Conservation (phyloP, 73 alveolate species). For the Urostyla sp. region DNA sequence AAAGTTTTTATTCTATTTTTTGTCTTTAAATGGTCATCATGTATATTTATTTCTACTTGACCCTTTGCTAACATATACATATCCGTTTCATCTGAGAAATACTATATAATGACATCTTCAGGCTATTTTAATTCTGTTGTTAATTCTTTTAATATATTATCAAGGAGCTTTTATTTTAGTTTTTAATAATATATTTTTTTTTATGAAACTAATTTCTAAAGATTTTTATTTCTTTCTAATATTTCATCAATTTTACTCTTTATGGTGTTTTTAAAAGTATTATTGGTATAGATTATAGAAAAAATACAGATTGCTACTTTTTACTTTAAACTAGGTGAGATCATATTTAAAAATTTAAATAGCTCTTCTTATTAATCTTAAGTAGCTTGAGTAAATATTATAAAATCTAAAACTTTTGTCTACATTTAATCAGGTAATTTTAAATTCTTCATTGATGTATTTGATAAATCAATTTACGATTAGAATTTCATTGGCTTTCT, state of each 20-base stretch:
- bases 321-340: conserved; percentile 55
- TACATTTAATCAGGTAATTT: conserved; percentile 32
- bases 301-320: conserved; percentile 57
- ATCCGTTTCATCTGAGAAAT: conserved; percentile 18
- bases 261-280: conserved; percentile 2
- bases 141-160: too few species aligned
- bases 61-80: conserved; percentile 71
- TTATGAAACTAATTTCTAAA: neutral
- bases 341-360: conserved; percentile 47
- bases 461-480: conserved; percentile 58
- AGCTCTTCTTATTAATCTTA: conserved; percentile 51
- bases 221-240: neutral
- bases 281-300: conserved; percentile 17
- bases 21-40: conserved; percentile 9
- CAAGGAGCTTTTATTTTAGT: neutral
- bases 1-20: conserved; percentile 15
- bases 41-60: conserved; percentile 38
- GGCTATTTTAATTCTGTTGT: conserved; percentile 43
- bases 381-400: conserved; percentile 54
- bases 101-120: conserved; percentile 42
- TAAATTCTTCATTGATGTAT: conserved; percentile 69
- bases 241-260: conserved; percentile 28
- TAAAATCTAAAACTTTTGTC: conserved; percentile 40
- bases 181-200: neutral
- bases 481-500: conserved; percentile 49